Evolutionary conservation across 1,284 basidiomycete species (phyloP).

Genomic region (Tilletia indica): DNA sequence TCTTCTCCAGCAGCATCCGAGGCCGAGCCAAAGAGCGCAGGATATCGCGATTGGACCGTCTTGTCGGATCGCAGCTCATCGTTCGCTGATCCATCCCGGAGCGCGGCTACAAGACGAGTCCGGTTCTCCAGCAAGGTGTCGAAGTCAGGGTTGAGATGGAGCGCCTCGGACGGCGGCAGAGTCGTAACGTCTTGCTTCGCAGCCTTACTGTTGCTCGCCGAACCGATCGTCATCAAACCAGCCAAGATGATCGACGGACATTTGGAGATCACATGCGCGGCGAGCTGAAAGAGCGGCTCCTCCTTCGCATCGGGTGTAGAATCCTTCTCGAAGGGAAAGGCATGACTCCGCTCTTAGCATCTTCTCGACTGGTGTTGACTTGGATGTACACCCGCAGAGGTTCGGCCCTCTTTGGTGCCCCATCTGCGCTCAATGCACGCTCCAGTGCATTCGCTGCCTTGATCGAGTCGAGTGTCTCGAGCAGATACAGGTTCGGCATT

Average conservation of each 20-base stretch:
- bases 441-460: conserved; percentile 84
- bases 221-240: conserved; percentile 96
- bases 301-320: conserved; percentile 31
- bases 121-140: conserved; percentile 68
- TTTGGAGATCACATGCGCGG: conserved; percentile 67
- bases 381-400: conserved; percentile 80
- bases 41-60: conserved; percentile 21
- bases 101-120: conserved; percentile 60
- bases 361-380: conserved; percentile 91
- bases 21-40: conserved; percentile 24
- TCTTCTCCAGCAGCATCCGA: conserved; percentile 49
- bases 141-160: conserved; percentile 80
- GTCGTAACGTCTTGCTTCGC: conserved; percentile 59
- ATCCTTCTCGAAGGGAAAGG: conserved; percentile 59
- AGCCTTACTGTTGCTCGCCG: conserved; percentile 56
- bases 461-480: conserved; percentile 84
- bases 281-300: conserved; percentile 68
- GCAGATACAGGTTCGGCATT: conserved; percentile 80
- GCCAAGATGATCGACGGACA: conserved; percentile 75
- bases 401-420: conserved; percentile 53
- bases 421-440: conserved; percentile 66
- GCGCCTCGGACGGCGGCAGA: conserved; percentile 62
- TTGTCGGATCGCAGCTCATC: conserved; percentile 13
- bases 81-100: conserved; percentile 54
- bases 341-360: conserved; percentile 79